Evolutionary conservation across 306 rosid species (phyloP).

Genomic region (Dryas drummondii): DNA sequence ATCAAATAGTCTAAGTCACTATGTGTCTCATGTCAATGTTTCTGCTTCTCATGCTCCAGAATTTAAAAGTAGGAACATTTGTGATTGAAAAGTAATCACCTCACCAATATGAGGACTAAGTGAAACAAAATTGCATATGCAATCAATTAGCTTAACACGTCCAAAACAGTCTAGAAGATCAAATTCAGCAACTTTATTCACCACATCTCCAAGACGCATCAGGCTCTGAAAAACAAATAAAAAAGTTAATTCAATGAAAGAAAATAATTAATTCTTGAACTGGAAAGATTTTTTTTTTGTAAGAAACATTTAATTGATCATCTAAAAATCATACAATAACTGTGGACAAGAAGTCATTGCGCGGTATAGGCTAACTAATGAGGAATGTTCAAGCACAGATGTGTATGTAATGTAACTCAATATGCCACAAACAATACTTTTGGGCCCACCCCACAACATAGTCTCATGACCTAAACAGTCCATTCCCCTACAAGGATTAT

Average conservation of each 20-base stretch:
- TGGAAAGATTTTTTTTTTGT: not conserved
- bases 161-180: conserved; percentile 84
- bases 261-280: conserved; percentile 3
- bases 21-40: not conserved
- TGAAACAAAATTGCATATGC: conserved; percentile 67
- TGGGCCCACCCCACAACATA: too few relatives aligned
- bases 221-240: conserved; percentile 51
- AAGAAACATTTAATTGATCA: too few relatives aligned
- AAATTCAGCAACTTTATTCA: conserved; percentile 58
- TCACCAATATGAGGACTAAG: conserved; percentile 80
- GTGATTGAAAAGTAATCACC: conserved; percentile 46
- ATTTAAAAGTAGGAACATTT: conserved; percentile 5
- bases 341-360: too few relatives aligned
- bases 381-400: too few relatives aligned
- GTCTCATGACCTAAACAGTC: too few relatives aligned
- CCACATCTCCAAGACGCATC: conserved; percentile 52
- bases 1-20: not conserved
- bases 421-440: too few relatives aligned
- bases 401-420: too few relatives aligned
- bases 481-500: too few relatives aligned
- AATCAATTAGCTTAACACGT: conserved; percentile 74
- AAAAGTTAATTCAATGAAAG: conserved; percentile 15
- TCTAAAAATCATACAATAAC: too few relatives aligned
- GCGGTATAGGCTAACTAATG: too few relatives aligned
- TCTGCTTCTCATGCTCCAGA: not conserved